These are phyloP conservation scores for Coemansia biformis DNA, from an alignment of 192 early-diverging fungal genomes.

Conservation along the genomic window DNA sequence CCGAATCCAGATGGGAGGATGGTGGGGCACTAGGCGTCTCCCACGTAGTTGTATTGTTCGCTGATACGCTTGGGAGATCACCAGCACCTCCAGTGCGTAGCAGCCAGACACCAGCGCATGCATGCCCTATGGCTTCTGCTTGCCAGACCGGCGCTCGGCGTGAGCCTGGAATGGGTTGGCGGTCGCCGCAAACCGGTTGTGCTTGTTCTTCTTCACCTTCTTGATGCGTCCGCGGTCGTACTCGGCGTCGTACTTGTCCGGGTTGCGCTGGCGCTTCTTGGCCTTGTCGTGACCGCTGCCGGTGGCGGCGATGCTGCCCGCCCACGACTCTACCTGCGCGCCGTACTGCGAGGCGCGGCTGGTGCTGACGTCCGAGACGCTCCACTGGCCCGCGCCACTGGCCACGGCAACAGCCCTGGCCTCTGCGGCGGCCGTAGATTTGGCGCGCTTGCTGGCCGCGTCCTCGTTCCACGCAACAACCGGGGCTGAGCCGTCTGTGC, in stretches of 20 bases:
- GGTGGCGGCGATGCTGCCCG: constrained; percentile 38
- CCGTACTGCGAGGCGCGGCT: constrained; percentile 52
- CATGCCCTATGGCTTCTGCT: constrained; percentile 8
- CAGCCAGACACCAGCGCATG: no score
- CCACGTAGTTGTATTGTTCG: no score
- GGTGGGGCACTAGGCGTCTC: no score
- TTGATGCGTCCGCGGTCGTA: constrained; percentile 71
- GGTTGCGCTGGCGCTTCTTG: constrained; percentile 52
- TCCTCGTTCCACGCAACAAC: constrained; percentile 46
- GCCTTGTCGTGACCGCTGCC: constrained; percentile 24
- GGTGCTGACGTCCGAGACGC: constrained; percentile 19
- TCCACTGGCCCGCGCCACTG: constrained; percentile 49
- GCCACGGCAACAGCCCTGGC: constrained; percentile 49
- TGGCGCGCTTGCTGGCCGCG: constrained; percentile 45
- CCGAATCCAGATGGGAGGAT: no score
- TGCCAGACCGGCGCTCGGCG: constrained; percentile 29
- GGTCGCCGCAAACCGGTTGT: constrained; percentile 31
- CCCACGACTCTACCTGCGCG: constrained; percentile 51
- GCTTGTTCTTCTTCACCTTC: constrained; percentile 63
- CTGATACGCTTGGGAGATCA: no score
- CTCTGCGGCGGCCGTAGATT: no score
- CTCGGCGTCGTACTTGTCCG: constrained; percentile 61
- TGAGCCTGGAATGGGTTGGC: constrained; percentile 48
- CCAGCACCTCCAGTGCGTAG: no score
- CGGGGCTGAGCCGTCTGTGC: constrained; percentile 18